Percentiles rank a stretch among this genome's conserved stretches.
These are phyloP conservation scores for Erucastrum elatum DNA, from an alignment of 345 rosid species.

Conservation along the genomic window DNA sequence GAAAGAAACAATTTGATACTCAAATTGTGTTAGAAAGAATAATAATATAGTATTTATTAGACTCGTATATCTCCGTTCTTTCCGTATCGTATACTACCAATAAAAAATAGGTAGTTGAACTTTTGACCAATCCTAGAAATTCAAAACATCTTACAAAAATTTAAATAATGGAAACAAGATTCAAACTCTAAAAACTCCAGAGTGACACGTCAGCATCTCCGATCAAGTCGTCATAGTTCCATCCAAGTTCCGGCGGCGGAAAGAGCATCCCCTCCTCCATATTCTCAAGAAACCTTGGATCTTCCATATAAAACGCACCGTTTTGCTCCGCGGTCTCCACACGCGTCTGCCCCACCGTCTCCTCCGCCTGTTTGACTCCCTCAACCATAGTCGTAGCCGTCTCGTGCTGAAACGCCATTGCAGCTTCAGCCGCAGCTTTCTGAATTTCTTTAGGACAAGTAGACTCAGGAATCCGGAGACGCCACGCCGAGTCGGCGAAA, in stretches of 20 bases:
- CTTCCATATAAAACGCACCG: conserved; percentile 51
- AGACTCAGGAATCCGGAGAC: conserved; percentile 67
- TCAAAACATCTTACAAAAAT: not conserved
- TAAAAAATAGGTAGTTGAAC: not conserved
- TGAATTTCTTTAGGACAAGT: conserved; percentile 64
- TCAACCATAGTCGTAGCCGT: not conserved
- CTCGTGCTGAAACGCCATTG: conserved; percentile 28
- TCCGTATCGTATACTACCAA: not conserved
- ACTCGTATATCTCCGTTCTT: not conserved
- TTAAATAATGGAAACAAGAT: not conserved
- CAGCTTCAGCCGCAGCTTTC: conserved; percentile 64
- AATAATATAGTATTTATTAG: not conserved
- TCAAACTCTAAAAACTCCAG: conserved; percentile 54
- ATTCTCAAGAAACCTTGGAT: conserved; percentile 57
- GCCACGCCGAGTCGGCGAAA: conserved; percentile 84
- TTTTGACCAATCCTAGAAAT: not conserved
- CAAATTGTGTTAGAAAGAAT: too few relatives aligned
- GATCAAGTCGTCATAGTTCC: conserved; percentile 37
- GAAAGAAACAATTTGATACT: too few relatives aligned
- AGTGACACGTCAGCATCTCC: conserved; percentile 48
- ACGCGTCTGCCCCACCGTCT: not conserved
- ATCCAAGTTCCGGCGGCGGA: conserved; percentile 58
- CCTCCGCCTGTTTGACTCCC: not conserved
- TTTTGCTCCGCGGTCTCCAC: conserved; percentile 18
- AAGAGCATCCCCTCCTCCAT: conserved; percentile 86